These are phyloP conservation scores for Carex cristatella DNA, from an alignment of 176 grass and related monocot species.

Conservation along the genomic window DNA sequence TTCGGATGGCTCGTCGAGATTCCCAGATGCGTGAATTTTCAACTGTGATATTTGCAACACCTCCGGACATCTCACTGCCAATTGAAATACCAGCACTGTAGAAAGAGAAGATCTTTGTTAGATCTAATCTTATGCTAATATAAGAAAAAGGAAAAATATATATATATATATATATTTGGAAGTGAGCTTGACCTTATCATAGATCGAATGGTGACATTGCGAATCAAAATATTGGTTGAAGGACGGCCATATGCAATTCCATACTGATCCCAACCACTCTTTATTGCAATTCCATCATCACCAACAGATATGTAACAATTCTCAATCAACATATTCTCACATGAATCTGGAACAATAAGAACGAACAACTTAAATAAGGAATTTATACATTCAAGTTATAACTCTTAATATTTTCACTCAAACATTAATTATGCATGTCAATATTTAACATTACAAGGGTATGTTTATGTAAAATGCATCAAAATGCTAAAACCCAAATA, in stretches of 20 bases:
- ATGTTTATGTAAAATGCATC: not conserved
- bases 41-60: conserved; percentile 67
- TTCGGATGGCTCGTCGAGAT: conserved; percentile 67
- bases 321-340: conserved; percentile 83
- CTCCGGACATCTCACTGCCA: conserved; percentile 94
- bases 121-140: conserved; percentile 2
- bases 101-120: conserved; percentile 8
- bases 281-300: conserved; percentile 92
- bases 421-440: not conserved
- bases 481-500: not conserved
- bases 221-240: conserved; percentile 76
- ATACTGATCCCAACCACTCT: conserved; percentile 97
- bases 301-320: conserved; percentile 95
- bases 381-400: not conserved
- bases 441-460: not conserved
- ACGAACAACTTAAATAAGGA: not conserved
- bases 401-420: not conserved
- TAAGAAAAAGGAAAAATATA: conserved; percentile 2
- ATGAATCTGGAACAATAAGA: conserved; percentile 61
- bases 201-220: conserved; percentile 60
- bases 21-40: conserved; percentile 67
- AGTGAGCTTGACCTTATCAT: conserved; percentile 53
- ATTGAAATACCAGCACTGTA: conserved; percentile 91
- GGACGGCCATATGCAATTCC: conserved; percentile 77
- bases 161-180: not conserved